Evolutionary conservation across 1,139 yeast species (phyloP).

Genomic region (Hanseniaspora gamundiae): DNA sequence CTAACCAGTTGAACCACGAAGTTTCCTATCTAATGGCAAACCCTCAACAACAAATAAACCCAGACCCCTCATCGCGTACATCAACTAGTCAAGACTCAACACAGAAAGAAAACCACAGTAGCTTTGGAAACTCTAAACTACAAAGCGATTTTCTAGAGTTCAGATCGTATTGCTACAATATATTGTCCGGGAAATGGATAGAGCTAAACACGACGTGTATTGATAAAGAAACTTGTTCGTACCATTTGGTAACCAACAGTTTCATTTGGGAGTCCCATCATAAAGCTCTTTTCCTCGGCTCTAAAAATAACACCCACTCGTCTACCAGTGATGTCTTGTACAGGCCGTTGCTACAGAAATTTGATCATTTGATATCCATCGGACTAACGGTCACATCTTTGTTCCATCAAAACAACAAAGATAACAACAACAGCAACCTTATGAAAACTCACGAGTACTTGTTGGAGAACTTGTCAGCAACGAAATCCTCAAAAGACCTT

Average conservation of each 20-base stretch:
- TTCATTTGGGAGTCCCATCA: constrained; percentile 71
- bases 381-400: constrained; percentile 56
- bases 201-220: constrained; percentile 42
- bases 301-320: constrained; percentile 23
- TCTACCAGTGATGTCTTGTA: neutral
- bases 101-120: too few relatives aligned
- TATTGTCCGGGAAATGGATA: constrained; percentile 55
- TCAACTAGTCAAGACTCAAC: too few relatives aligned
- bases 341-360: constrained; percentile 44
- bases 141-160: constrained; percentile 30
- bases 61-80: too few relatives aligned
- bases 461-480: neutral
- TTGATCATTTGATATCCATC: constrained; percentile 45
- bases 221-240: constrained; percentile 36
- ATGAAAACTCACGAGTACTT: neutral
- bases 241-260: constrained; percentile 54
- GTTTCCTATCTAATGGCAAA: too few relatives aligned
- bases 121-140: too few relatives aligned
- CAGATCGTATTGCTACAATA: constrained; percentile 48
- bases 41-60: too few relatives aligned
- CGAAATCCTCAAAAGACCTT: neutral
- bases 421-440: neutral
- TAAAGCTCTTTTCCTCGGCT: constrained; percentile 46
- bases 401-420: constrained; percentile 20
- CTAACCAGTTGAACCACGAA: neutral